phyloP scores from a whole-genome alignment of 2,329 filamentous ascomycete genomes.

The Scedosporium aurantiacum region DNA sequence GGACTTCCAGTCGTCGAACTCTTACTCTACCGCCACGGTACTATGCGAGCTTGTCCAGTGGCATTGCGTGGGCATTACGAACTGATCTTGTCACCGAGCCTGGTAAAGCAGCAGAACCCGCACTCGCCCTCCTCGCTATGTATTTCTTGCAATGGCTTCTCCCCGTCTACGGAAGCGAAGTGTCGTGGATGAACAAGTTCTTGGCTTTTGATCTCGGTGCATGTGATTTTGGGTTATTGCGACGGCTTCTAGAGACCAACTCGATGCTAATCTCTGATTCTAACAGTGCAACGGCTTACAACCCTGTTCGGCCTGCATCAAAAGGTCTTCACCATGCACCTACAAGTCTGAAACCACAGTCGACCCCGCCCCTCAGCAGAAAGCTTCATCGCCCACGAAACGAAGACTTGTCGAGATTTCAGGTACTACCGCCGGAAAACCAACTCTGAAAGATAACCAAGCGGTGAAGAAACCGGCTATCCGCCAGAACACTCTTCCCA shows the following conservation, averaged over 20 bases:
- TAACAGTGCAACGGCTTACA: conserved; percentile 45
- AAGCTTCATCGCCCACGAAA: background rate
- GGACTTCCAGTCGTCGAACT: too few relatives aligned
- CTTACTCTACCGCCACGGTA: too few relatives aligned
- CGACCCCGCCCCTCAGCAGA: background rate
- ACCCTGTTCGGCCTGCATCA: conserved; percentile 48
- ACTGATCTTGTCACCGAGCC: too few relatives aligned
- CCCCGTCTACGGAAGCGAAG: too few relatives aligned
- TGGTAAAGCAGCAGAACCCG: too few relatives aligned
- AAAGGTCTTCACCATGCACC: conserved; percentile 34
- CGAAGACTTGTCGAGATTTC: background rate
- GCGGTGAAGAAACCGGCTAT: conserved; percentile 1
- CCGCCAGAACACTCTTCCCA: background rate
- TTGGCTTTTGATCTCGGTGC: too few relatives aligned
- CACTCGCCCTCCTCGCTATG: too few relatives aligned
- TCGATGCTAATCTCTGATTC: background rate
- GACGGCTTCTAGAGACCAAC: background rate
- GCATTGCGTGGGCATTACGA: too few relatives aligned
- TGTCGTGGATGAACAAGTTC: too few relatives aligned
- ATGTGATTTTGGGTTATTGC: too few relatives aligned
- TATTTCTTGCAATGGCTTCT: too few relatives aligned
- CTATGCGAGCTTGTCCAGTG: too few relatives aligned
- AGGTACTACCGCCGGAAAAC: background rate
- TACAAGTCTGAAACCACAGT: conserved; percentile 22
- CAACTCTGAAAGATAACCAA: background rate